A percentile compares a stretch with the other conserved stretches of the same genome.
Conservation (phyloP, 2,329 filamentous ascomycete species). For the Colletotrichum musae region DNA sequence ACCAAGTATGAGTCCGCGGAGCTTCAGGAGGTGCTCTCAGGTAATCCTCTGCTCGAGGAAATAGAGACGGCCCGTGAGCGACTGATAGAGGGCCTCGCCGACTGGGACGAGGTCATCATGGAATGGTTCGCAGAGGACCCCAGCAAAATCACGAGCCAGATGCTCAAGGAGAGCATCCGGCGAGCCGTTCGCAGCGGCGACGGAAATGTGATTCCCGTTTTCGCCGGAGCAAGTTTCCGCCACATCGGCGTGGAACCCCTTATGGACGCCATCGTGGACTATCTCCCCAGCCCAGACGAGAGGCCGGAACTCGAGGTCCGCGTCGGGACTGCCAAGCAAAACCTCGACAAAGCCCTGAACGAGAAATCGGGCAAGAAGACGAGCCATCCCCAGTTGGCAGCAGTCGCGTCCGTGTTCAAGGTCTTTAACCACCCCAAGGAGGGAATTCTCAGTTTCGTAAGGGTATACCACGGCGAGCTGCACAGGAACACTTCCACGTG, state of each 20-base stretch:
- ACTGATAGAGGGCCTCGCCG: slow-evolving; percentile 87
- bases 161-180: slow-evolving; percentile 82
- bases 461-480: slow-evolving; percentile 89
- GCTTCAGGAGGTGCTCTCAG: slow-evolving; percentile 52
- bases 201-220: slow-evolving; percentile 85
- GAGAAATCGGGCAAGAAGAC: slow-evolving; percentile 47
- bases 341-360: slow-evolving; percentile 51
- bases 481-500: slow-evolving; percentile 82
- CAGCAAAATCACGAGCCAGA: slow-evolving; percentile 77
- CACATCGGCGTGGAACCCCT: slow-evolving; percentile 96
- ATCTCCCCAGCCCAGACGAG: slow-evolving; percentile 87
- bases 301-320: slow-evolving; percentile 84
- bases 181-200: slow-evolving; percentile 77
- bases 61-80: slow-evolving; percentile 81
- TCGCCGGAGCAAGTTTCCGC: slow-evolving; percentile 91
- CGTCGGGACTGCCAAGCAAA: slow-evolving; percentile 71
- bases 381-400: slow-evolving; percentile 54
- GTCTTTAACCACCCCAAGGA: slow-evolving; percentile 90
- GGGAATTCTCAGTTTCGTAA: slow-evolving; percentile 90
- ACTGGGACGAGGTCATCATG: slow-evolving; percentile 89
- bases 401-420: slow-evolving; percentile 86
- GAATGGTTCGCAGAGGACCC: slow-evolving; percentile 86
- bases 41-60: slow-evolving; percentile 72
- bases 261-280: slow-evolving; percentile 88
- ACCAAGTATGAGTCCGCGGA: slow-evolving; percentile 47